Base-by-base conservation (phyloP, 2,329 filamentous ascomycete genomes). In the Phoma herbarum region DNA sequence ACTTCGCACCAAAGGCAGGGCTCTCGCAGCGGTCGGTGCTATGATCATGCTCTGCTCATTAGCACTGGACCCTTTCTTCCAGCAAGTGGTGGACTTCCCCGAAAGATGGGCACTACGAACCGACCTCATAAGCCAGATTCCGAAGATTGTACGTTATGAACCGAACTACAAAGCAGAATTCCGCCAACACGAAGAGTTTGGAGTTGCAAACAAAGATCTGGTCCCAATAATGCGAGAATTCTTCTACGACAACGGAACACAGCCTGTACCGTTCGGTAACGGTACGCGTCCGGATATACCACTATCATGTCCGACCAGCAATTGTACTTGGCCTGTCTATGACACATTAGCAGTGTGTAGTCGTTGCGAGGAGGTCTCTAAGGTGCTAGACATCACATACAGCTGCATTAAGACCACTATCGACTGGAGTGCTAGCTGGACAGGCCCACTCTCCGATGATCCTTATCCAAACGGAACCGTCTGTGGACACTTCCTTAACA, bases 21-120 rank as follows among this genome's bases (percentile, higher is more conserved):
- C 70, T 0, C 11, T 76, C 0, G 69, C 71, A 1, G 64, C 69
- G 0, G 2, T 74, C 0, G 71, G 71, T 2, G 73, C 72, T 0
- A 16, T 69, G 0, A 54, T 76, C 1, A 75, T 55, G 0, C 1
- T 74, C 1, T 54, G 60, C 1, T 45, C 48, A 0, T 9, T 75
- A 7, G 69, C 67, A 0, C 41, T 75, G 0, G 73, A 76, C 39
- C 69, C 74, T 0, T 75, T 75, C 22, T 75, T 76, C 16, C 74
- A 76, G 42, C 71, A 75, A 22, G 62, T 77, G 0, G 68, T 74
- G 0, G 53, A 60, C 7, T 74, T 70, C 22, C 74, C 73, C 0
- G 59, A 69, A 0, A 52, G 62, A 0, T 74, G 68, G 66, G 44
- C 59, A 0, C 8, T 66, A 4, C 53, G 65, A 8, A 52, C 63